These are phyloP conservation scores for Corniculantispora saksenae DNA, from an alignment of 2,329 filamentous ascomycete species.

Conservation along the genomic window DNA sequence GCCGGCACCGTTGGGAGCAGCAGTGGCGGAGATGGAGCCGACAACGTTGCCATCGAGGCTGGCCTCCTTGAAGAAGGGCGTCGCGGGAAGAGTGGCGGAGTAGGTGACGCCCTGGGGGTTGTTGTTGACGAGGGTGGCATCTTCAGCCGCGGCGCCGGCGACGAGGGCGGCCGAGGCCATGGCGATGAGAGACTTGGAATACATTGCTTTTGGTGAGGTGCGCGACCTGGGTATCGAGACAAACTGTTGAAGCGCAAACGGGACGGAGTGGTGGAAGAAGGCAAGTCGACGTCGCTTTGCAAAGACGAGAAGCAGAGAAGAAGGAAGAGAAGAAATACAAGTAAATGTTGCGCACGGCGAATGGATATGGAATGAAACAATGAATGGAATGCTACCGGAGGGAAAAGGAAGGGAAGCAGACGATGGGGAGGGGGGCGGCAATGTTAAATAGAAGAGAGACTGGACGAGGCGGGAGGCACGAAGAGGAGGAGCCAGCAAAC, in stretches of 20 bases:
- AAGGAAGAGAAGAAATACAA: not conserved
- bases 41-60: conserved; percentile 55
- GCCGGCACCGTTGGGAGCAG: conserved; percentile 53
- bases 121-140: conserved; percentile 53
- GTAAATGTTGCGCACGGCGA: not conserved
- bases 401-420: not conserved
- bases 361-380: not conserved
- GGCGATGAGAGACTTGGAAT: conserved; percentile 27
- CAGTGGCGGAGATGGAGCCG: conserved; percentile 50
- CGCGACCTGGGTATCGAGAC: not conserved
- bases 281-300: not conserved
- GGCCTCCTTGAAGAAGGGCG: conserved; percentile 51
- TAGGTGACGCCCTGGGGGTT: conserved; percentile 59
- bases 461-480: not conserved
- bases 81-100: conserved; percentile 56
- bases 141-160: conserved; percentile 31
- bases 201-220: conserved; percentile 19
- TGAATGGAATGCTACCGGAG: not conserved
- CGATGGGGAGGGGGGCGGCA: not conserved
- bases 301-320: no score
- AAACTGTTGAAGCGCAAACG: not conserved
- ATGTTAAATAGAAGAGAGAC: not conserved
- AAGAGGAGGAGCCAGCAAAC: conserved; percentile 4
- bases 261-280: not conserved
- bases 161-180: conserved; percentile 32